These are phyloP conservation scores for Jatropha multifida DNA, from an alignment of 441 rosid genomes.

Conservation along the genomic window DNA sequence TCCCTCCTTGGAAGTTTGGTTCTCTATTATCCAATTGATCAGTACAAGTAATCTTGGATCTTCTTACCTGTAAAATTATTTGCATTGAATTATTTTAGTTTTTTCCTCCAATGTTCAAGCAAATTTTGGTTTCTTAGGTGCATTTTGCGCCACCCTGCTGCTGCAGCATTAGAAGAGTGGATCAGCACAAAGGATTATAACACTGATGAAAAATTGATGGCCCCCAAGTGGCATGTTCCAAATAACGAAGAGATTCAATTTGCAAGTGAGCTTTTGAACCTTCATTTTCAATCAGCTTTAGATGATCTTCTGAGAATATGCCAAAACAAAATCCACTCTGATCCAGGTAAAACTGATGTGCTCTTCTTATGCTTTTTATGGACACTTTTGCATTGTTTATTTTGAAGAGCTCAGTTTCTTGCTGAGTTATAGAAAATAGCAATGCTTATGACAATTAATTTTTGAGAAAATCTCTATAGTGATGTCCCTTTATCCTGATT, in stretches of 20 bases:
- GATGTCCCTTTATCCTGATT: constrained; percentile 10
- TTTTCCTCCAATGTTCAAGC: constrained; percentile 16
- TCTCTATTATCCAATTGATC: constrained; percentile 91
- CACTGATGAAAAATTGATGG: constrained; percentile 44
- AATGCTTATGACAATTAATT: neutral
- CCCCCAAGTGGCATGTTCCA: constrained; percentile 95
- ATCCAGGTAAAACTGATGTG: constrained; percentile 57
- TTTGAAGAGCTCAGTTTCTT: constrained; percentile 13
- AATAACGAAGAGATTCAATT: constrained; percentile 83
- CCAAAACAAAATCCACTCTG: constrained; percentile 76
- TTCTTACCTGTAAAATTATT: constrained; percentile 16
- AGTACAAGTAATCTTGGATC: constrained; percentile 68
- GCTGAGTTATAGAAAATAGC: neutral
- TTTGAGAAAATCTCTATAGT: constrained; percentile 15
- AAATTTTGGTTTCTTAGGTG: constrained; percentile 54
- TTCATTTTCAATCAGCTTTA: constrained; percentile 89
- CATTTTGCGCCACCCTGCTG: constrained; percentile 76
- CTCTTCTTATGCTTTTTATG: constrained; percentile 15
- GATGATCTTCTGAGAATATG: constrained; percentile 87
- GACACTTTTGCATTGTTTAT: neutral
- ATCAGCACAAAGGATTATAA: constrained; percentile 84
- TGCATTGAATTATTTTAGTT: constrained; percentile 12
- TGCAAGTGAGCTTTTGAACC: constrained; percentile 92
- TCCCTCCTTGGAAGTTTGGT: constrained; percentile 90
- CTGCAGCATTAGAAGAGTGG: constrained; percentile 87